Conservation (phyloP, 352 stramenopile species). For the Globisporangium apiculatum region DNA sequence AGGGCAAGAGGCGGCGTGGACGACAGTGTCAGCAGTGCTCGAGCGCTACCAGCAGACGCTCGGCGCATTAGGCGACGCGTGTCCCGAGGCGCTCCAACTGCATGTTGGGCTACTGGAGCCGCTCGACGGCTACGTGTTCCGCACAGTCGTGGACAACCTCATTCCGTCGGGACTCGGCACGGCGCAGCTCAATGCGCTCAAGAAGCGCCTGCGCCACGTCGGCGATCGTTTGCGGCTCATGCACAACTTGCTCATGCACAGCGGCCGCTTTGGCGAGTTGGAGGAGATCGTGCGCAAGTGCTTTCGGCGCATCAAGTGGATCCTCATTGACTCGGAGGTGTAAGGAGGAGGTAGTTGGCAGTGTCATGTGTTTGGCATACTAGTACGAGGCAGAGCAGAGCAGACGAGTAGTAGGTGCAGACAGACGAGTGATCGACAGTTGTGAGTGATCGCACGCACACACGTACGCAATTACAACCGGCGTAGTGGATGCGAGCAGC, state of each 20-base stretch:
- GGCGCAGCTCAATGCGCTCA: slow-evolving; percentile 83
- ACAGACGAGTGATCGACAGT: no score
- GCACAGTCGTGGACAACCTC: slow-evolving; percentile 82
- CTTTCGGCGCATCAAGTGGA: slow-evolving; percentile 90
- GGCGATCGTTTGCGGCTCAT: slow-evolving; percentile 82
- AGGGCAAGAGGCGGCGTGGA: slow-evolving; percentile 71
- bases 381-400: not conserved
- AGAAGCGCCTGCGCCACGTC: slow-evolving; percentile 82
- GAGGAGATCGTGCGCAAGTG: slow-evolving; percentile 89
- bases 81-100: slow-evolving; percentile 56
- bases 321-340: slow-evolving; percentile 86
- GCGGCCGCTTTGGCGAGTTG: slow-evolving; percentile 69
- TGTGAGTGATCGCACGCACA: no score
- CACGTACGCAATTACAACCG: no score
- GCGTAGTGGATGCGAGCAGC: no score
- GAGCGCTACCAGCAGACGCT: slow-evolving; percentile 69
- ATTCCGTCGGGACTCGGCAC: slow-evolving; percentile 74
- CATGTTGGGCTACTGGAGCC: slow-evolving; percentile 60
- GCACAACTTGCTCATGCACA: slow-evolving; percentile 89
- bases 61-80: slow-evolving; percentile 55
- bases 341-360: slow-evolving; percentile 23
- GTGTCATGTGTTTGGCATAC: not conserved
- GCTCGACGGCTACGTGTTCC: slow-evolving; percentile 84
- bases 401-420: not conserved
- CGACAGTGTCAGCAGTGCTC: slow-evolving; percentile 57